These are phyloP conservation scores for Daucus carota DNA, from an alignment of 129 eudicot species.

Conservation along the genomic window DNA sequence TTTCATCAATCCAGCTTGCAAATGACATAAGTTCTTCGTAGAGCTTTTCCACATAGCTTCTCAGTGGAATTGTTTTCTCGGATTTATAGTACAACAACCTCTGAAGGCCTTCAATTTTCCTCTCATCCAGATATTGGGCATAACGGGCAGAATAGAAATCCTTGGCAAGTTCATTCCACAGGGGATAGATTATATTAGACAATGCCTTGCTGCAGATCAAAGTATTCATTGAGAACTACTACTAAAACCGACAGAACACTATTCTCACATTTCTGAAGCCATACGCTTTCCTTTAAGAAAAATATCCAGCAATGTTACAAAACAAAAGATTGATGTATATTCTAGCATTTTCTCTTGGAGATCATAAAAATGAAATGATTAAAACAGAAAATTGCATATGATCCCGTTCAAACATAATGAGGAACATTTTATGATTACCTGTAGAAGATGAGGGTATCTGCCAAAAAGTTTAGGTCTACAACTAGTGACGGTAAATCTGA, in stretches of 20 bases:
- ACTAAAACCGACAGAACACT: not conserved
- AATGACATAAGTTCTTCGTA: conserved; percentile 41
- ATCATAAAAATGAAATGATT: not conserved
- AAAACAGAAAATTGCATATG: not conserved
- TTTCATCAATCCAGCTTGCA: conserved; percentile 31
- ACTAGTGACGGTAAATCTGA: conserved; percentile 47
- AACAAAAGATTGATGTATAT: not conserved
- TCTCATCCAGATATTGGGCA: conserved; percentile 41
- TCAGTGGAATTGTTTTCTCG: conserved; percentile 22
- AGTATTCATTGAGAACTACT: conserved; percentile 8
- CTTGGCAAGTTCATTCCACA: conserved; percentile 37
- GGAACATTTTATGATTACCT: conserved; percentile 35
- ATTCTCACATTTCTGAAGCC: not conserved
- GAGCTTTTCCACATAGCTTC: conserved; percentile 43
- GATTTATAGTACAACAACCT: conserved; percentile 36
- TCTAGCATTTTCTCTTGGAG: not conserved
- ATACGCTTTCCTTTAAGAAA: not conserved
- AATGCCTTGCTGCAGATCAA: conserved; percentile 57
- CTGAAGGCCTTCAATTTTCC: conserved; percentile 65
- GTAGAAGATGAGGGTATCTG: conserved; percentile 69
- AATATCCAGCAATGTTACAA: not conserved
- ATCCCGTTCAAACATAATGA: not conserved
- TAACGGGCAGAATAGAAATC: conserved; percentile 29
- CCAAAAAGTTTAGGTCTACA: conserved; percentile 61
- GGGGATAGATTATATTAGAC: conserved; percentile 54